Evolutionary conservation across 2,329 filamentous ascomycete species (phyloP), one percentile per base, ranked within the genome.

Genomic region (Aurifilum marmelostoma): DNA sequence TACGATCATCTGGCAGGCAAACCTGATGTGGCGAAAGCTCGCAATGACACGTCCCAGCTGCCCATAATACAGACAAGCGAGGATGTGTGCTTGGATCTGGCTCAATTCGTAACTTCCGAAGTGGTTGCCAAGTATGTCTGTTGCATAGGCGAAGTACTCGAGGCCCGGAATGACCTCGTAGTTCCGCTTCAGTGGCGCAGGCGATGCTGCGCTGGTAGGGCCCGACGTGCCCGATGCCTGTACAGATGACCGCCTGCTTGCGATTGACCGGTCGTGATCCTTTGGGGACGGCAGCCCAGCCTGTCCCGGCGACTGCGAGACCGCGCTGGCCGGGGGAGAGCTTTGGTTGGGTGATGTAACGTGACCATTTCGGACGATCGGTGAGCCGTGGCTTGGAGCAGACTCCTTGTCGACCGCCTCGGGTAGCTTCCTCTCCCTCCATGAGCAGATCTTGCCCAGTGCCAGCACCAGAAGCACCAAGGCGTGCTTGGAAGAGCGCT

Each of bases 111-210:
- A 92, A 0, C 91, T 91, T 16, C 92, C 94, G 47, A 89, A 85
- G 64, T 96, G 89, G 69, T 91, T 91, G 6, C 94, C 94, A 21
- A 98, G 82, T 50, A 98, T 97, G 71, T 96, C 91, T 0, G 91
- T 91, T 2, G 94, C 95, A 71, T 92, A 90, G 1, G 92, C 92
- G 77, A 94, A 97, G 77, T 97, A 97, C 39, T 94, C 91, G 69
- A 98, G 82, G 0, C 96, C 96, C 0, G 96, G 95, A 71, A 97
- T 92, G 8, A 92, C 86, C 75, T 98, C 94, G 64, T 96, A 85
- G 76, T 97, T 97, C 73, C 87, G 73, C 72, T 76, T 81, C 8
- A 76, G 69, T 9, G 73, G 71, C 3, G 65, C 69, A 62, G 58
- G 68, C 37, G 16, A 73, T 56, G 72, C 73, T 71, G 1, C 79